A percentile compares a stretch with the other conserved stretches of the same genome.
These are phyloP conservation scores for Trichomonas tenax DNA, from an alignment of 208 protist genomes.

Conservation along the genomic window DNA sequence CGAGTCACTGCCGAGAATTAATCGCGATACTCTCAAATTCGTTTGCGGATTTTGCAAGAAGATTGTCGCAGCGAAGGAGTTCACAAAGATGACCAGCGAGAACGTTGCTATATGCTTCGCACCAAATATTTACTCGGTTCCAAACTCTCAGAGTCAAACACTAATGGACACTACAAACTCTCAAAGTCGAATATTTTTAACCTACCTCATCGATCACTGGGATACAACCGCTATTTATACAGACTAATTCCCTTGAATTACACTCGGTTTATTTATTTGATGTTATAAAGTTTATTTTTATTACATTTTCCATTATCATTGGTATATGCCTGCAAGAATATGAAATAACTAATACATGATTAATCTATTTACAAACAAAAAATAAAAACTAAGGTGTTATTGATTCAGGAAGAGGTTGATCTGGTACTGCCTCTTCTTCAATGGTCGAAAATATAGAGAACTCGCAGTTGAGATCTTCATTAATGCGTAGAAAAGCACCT, in stretches of 20 bases:
- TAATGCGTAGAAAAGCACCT: conserved; percentile 71
- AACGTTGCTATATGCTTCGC: not conserved
- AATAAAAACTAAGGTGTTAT: too few relatives aligned
- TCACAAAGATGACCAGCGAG: not conserved
- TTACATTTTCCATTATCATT: too few relatives aligned
- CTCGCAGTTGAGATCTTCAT: conserved; percentile 50
- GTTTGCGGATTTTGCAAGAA: not conserved
- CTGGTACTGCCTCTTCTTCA: too few relatives aligned
- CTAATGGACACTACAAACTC: not conserved
- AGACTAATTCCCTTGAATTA: not conserved
- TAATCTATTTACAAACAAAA: too few relatives aligned
- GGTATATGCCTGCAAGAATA: too few relatives aligned
- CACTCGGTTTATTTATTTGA: too few relatives aligned
- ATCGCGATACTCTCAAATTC: not conserved
- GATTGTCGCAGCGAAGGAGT: not conserved
- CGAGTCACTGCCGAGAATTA: not conserved
- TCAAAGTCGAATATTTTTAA: not conserved
- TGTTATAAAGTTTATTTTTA: too few relatives aligned
- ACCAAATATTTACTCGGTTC: not conserved
- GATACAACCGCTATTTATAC: not conserved
- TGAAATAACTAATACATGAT: too few relatives aligned
- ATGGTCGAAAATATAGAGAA: too few relatives aligned
- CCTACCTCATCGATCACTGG: not conserved
- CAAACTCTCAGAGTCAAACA: not conserved
- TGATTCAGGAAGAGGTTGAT: too few relatives aligned